Conservation (phyloP, 306 rosid genomes). For the Betula pendula region DNA sequence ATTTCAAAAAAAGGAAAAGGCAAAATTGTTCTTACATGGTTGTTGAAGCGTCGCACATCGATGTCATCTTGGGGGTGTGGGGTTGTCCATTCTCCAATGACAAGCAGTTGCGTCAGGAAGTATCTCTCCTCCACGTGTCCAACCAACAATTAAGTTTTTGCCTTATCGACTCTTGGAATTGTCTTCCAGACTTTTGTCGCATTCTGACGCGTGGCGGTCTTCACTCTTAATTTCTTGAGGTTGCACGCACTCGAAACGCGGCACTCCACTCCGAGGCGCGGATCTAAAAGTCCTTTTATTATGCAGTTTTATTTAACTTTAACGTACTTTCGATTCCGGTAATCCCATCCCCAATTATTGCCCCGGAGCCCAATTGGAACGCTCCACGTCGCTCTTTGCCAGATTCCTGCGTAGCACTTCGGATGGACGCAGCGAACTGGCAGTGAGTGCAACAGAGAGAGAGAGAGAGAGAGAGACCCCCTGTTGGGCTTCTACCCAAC, state of each 20-base stretch:
- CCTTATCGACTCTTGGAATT: too few species aligned
- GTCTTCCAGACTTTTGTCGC: too few species aligned
- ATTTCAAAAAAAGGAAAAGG: too few species aligned
- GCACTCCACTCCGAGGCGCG: not conserved
- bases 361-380: not conserved
- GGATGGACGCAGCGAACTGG: constrained; percentile 21
- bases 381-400: not conserved
- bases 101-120: not conserved
- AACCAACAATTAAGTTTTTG: too few species aligned
- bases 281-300: not conserved
- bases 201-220: not conserved
- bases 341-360: constrained; percentile 4
- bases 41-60: not conserved
- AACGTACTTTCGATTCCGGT: not conserved
- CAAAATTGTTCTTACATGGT: too few species aligned
- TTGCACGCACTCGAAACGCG: not conserved
- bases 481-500: not conserved
- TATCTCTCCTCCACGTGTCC: not conserved
- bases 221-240: too few species aligned
- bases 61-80: not conserved
- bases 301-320: not conserved
- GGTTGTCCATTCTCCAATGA: not conserved
- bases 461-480: not conserved
- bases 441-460: not conserved
- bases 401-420: constrained; percentile 4